Evolutionary conservation across 2,329 filamentous ascomycete species (phyloP), one percentile per base, ranked within the genome.

Genomic region (Alternaria rosae): DNA sequence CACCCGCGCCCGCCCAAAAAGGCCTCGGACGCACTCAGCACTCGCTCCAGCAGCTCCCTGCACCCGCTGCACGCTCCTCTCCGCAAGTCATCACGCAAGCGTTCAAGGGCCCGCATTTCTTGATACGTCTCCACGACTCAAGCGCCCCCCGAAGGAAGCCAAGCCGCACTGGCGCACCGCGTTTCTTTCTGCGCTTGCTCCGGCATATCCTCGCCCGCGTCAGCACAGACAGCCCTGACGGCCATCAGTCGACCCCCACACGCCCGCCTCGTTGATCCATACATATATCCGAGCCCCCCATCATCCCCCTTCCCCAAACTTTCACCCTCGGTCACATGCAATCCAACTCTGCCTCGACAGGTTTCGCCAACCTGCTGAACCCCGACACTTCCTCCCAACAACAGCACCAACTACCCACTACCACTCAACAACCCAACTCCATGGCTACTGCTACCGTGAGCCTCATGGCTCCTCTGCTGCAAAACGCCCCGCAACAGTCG

Each of bases 381-480:
- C 76, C 77, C 54, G 76, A 79, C 59, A 59, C 65, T 11, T 45
- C 71, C 30, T 51, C 48, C 26, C 50, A 60, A 47, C 30, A 61
- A 25, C 63, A 70, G 43, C 63, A 70, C 45, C 63, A 65, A 23
- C 62, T 64, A 53, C 54, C 66, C 20, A 42, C 66, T 17, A 43
- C 66, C 20, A 43, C 60, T 10, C 23, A 62, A 45, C 25, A 21
- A 54, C 28, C 59, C 21, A 44, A 65, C 69, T 61, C 71, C 57
- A 81, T 80, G 79, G 79, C 80, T 64, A 79, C 83, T 57, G 80
- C 82, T 69, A 78, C 82, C 58, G 81, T 83, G 68, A 81, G 81
- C 73, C 80, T 82, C 67, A 82, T 83, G 79, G 80, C 78, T 79
- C 87, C 73, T 82, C 89, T 78, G 83, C 88, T 82, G 84, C 89